phyloP scores from a whole-genome alignment of 140 eudicot species.

The Bidens hawaiensis region DNA sequence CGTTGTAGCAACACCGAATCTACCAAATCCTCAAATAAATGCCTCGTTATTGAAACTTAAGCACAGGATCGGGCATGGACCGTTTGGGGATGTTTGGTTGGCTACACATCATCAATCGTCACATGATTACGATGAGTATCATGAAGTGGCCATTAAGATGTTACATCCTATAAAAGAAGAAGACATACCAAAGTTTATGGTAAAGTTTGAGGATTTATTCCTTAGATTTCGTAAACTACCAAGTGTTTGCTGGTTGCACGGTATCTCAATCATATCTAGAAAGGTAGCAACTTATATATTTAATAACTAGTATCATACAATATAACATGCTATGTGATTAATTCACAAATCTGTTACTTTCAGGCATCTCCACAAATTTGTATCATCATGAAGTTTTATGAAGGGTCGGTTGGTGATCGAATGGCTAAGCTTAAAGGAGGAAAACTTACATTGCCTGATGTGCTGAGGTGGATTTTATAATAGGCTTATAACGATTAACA shows the following conservation, averaged over 20 bases:
- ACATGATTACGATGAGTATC: slow-evolving; percentile 73
- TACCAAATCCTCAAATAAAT: slow-evolving; percentile 48
- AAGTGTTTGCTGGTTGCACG: slow-evolving; percentile 85
- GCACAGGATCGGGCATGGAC: slow-evolving; percentile 84
- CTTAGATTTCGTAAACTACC: slow-evolving; percentile 43
- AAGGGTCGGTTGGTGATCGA: slow-evolving; percentile 88
- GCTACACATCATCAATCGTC: slow-evolving; percentile 87
- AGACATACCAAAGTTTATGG: slow-evolving; percentile 42
- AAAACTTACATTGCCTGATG: slow-evolving; percentile 69
- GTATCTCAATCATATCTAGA: slow-evolving; percentile 65
- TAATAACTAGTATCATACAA: neutral
- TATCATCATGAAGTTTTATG: slow-evolving; percentile 66
- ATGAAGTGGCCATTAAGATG: slow-evolving; percentile 87
- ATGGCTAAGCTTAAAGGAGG: slow-evolving; percentile 76
- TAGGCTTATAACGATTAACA: neutral
- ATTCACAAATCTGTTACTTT: slow-evolving; percentile 6
- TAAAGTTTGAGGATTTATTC: slow-evolving; percentile 53
- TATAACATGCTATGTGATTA: slow-evolving; percentile 1
- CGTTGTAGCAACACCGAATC: slow-evolving; percentile 62
- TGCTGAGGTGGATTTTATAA: slow-evolving; percentile 52
- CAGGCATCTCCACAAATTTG: slow-evolving; percentile 46
- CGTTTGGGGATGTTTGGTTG: slow-evolving; percentile 89
- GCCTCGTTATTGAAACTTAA: slow-evolving; percentile 67
- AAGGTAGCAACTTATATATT: slow-evolving; percentile 46
- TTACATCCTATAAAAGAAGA: slow-evolving; percentile 70